A percentile compares a stretch with the other conserved stretches of the same genome.
Conservation (phyloP, 345 rosid species). For the Cardamine resedifolia region DNA sequence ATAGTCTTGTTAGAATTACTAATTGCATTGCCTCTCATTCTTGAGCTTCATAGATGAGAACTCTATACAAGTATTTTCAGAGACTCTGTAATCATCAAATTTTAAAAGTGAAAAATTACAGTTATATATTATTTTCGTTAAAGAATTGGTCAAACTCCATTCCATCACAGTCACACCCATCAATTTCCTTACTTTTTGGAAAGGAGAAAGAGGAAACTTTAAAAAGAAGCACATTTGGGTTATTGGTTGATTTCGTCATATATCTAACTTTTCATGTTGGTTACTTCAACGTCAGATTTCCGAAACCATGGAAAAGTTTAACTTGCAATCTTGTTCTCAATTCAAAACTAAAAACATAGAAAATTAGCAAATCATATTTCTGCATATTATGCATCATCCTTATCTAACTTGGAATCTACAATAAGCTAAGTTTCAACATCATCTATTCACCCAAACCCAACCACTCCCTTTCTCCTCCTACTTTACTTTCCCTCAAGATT, state of each 20-base stretch:
- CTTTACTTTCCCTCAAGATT: conserved; percentile 16
- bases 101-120: too few relatives aligned
- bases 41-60: too few relatives aligned
- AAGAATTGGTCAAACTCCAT: not conserved
- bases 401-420: not conserved
- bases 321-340: not conserved
- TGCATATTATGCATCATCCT: not conserved
- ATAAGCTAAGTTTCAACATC: conserved; percentile 20
- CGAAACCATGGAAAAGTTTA: conserved; percentile 21
- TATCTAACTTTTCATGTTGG: conserved; percentile 26
- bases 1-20: too few relatives aligned
- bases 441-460: conserved; percentile 28
- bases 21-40: too few relatives aligned
- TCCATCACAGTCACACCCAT: not conserved
- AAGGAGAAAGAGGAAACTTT: not conserved
- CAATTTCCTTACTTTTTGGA: not conserved
- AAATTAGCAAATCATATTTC: not conserved
- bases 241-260: conserved; percentile 17
- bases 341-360: not conserved
- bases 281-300: conserved; percentile 3
- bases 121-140: not conserved
- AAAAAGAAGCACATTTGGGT: not conserved
- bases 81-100: too few relatives aligned
- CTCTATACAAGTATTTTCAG: too few relatives aligned
- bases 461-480: conserved; percentile 13